Conservation (phyloP, 345 rosid species). For the Gossypioides kirkii region DNA sequence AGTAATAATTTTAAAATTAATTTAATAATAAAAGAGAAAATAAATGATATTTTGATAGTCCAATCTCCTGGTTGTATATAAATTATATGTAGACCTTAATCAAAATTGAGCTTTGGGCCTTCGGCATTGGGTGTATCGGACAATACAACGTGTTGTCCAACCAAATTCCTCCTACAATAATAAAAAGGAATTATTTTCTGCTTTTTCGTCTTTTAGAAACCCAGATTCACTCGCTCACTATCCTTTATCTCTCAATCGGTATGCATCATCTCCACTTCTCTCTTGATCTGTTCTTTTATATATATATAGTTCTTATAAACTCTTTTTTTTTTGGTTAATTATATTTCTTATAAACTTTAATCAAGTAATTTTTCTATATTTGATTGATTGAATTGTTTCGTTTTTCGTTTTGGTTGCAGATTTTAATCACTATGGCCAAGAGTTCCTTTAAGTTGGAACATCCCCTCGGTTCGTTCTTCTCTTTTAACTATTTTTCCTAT, state of each 20-base stretch:
- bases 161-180: background rate
- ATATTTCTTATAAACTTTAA: background rate
- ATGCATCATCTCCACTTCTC: background rate
- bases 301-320: background rate
- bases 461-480: slow-evolving; percentile 64
- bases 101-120: too few relatives aligned
- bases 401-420: slow-evolving; percentile 15
- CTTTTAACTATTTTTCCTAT: background rate
- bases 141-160: background rate
- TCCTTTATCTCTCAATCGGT: background rate
- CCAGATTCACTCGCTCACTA: background rate
- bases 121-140: background rate
- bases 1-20: too few relatives aligned
- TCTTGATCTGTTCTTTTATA: background rate
- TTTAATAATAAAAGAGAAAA: too few relatives aligned
- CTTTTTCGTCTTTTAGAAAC: background rate
- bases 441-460: slow-evolving; percentile 88
- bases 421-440: slow-evolving; percentile 46
- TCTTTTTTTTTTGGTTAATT: too few relatives aligned
- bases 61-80: too few relatives aligned
- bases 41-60: too few relatives aligned
- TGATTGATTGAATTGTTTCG: background rate
- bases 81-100: too few relatives aligned
- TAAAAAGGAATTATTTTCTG: background rate
- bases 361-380: background rate